Evolutionary conservation across 129 eudicot species (phyloP).

Genomic region (Deinandra increscens): DNA sequence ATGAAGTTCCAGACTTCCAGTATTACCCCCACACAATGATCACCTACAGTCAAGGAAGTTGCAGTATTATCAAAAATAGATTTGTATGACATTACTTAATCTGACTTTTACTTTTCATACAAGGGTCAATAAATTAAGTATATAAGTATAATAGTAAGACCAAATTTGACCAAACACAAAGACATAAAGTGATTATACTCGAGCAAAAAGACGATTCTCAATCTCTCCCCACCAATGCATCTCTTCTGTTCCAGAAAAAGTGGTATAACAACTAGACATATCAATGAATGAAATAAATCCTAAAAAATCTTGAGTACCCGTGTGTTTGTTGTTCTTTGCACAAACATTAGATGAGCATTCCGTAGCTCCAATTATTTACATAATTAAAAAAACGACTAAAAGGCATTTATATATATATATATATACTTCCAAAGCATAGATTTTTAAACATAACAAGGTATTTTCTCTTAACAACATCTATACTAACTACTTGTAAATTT

Average conservation of each 20-base stretch:
- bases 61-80: constrained; percentile 48
- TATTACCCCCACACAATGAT: constrained; percentile 99
- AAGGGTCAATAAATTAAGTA: background rate
- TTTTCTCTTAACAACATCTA: too few species aligned
- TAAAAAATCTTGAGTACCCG: background rate
- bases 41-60: constrained; percentile 86
- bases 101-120: background rate
- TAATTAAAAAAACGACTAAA: too few species aligned
- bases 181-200: constrained; percentile 36
- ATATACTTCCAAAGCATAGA: too few species aligned
- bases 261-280: constrained; percentile 64
- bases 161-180: constrained; percentile 8
- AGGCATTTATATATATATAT: too few species aligned
- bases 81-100: too few species aligned
- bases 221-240: too few species aligned
- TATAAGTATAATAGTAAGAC: background rate
- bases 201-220: constrained; percentile 73
- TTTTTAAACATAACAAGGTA: too few species aligned
- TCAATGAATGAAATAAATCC: constrained; percentile 44
- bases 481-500: too few species aligned
- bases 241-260: constrained; percentile 70
- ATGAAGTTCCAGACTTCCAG: constrained; percentile 34
- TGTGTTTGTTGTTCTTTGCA: background rate
- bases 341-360: too few species aligned
- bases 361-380: too few species aligned